A percentile compares a stretch with the other conserved stretches of the same genome.
These are phyloP conservation scores for Emergomyces orientalis DNA, from an alignment of 2,329 filamentous ascomycete species.

Conservation along the genomic window DNA sequence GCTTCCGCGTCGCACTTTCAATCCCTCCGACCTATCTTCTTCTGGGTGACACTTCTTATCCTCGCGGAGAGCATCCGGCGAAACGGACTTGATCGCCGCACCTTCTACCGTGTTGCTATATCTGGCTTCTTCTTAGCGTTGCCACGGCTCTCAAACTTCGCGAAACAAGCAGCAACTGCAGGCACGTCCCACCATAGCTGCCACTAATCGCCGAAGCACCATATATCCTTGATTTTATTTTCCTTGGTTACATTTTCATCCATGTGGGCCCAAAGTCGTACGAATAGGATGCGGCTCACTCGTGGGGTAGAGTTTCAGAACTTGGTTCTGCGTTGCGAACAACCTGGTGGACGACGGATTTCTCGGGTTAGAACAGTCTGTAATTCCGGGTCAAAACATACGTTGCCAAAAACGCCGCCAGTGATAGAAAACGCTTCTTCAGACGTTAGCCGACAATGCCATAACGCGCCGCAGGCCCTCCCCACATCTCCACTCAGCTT, in stretches of 20 bases:
- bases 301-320: too few species aligned
- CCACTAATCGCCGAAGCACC: neutral
- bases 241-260: neutral
- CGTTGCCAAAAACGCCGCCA: neutral
- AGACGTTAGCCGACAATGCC: neutral
- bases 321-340: neutral
- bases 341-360: neutral
- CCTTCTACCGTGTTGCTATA: conserved; percentile 11
- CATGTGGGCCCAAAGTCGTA: neutral
- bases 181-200: conserved; percentile 10
- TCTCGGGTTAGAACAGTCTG: neutral
- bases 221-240: neutral
- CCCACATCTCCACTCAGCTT: conserved; percentile 5
- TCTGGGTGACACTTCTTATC: conserved; percentile 12
- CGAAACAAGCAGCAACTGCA: neutral
- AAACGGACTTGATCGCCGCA: conserved; percentile 11
- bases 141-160: conserved; percentile 9
- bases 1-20: conserved; percentile 12
- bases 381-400: neutral
- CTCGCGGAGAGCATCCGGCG: conserved; percentile 12
- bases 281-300: neutral
- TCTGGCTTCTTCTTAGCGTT: conserved; percentile 12
- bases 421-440: neutral
- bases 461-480: neutral
- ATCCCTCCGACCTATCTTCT: conserved; percentile 12